A percentile compares a stretch with the other conserved stretches of the same genome.
Conservation (phyloP, 176 grass and related monocot species). For the Calamus simplicifolius region DNA sequence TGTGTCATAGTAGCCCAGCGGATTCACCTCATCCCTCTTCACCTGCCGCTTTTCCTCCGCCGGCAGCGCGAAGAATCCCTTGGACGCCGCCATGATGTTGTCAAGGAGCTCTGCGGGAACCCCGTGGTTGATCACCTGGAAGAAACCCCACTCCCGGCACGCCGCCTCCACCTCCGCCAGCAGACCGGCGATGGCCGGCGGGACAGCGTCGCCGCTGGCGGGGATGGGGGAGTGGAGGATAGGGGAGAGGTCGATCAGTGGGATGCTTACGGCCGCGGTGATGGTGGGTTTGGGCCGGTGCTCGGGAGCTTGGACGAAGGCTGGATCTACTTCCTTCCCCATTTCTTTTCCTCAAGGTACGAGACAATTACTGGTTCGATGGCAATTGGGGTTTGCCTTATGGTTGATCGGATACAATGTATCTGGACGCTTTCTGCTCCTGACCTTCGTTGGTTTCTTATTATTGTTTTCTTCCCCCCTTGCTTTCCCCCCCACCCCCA, state of each 20-base stretch:
- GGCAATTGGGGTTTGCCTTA: no score
- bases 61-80: constrained; percentile 50
- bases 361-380: no score
- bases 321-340: constrained; percentile 18
- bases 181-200: constrained; percentile 1
- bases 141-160: constrained; percentile 82
- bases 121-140: constrained; percentile 67
- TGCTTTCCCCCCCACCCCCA: no score
- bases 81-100: constrained; percentile 28
- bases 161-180: constrained; percentile 51
- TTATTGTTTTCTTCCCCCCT: no score
- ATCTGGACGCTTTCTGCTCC: no score
- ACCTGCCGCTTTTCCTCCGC: constrained; percentile 35
- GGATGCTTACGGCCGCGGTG: constrained; percentile 42
- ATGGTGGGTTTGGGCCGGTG: constrained; percentile 45
- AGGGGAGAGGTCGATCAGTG: constrained; percentile 60
- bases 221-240: constrained; percentile 12
- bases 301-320: constrained; percentile 79
- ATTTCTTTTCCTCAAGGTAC: no score
- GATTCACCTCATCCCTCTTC: constrained; percentile 39
- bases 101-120: constrained; percentile 31
- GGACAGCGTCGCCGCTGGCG: neutral
- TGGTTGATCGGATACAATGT: no score
- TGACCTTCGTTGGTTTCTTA: no score
- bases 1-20: constrained; percentile 64